A percentile compares a stretch with the other conserved stretches of the same genome.
These are phyloP conservation scores for Coniophora puteana DNA, from an alignment of 1,284 basidiomycete species.

Conservation along the genomic window DNA sequence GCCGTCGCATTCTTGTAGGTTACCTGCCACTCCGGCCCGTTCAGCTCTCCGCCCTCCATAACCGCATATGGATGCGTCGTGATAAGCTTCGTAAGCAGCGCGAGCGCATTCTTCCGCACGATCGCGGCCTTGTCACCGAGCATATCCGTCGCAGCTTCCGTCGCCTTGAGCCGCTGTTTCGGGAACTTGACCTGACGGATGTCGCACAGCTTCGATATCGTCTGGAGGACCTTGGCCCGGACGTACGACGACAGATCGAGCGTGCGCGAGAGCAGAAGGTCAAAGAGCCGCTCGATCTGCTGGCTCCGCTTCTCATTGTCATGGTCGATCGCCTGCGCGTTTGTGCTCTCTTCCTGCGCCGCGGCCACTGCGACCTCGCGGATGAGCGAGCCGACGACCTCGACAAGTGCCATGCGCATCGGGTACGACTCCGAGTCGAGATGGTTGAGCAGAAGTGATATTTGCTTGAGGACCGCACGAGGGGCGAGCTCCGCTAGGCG, in stretches of 20 bases:
- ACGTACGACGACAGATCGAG: slow-evolving; percentile 92
- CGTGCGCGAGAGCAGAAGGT: slow-evolving; percentile 81
- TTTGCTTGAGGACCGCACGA: slow-evolving; percentile 85
- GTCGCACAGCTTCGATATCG: slow-evolving; percentile 70
- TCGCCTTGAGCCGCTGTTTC: slow-evolving; percentile 78
- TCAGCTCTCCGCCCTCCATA: slow-evolving; percentile 83
- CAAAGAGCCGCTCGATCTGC: slow-evolving; percentile 82
- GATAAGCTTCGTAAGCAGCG: slow-evolving; percentile 76
- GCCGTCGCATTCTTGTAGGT: slow-evolving; percentile 66
- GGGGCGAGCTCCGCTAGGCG: slow-evolving; percentile 83
- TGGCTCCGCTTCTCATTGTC: slow-evolving; percentile 65
- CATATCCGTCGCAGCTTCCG: slow-evolving; percentile 72
- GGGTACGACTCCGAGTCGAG: slow-evolving; percentile 97
- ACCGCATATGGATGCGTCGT: slow-evolving; percentile 88
- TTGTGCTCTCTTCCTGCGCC: too few relatives aligned
- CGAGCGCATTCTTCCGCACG: slow-evolving; percentile 84
- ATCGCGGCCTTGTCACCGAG: slow-evolving; percentile 90
- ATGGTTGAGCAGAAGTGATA: slow-evolving; percentile 81
- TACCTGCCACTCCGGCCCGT: slow-evolving; percentile 71
- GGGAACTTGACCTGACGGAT: slow-evolving; percentile 78
- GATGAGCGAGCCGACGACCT: slow-evolving; percentile 82
- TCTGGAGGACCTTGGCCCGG: slow-evolving; percentile 81
- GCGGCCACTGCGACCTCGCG: slow-evolving; percentile 66
- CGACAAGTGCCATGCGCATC: slow-evolving; percentile 91
- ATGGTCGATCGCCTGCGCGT: slow-evolving; percentile 39